Evolutionary conservation across 2,329 filamentous ascomycete species (phyloP), one percentile per base, ranked within the genome.

Genomic region (Sphaerulina vaccinii): DNA sequence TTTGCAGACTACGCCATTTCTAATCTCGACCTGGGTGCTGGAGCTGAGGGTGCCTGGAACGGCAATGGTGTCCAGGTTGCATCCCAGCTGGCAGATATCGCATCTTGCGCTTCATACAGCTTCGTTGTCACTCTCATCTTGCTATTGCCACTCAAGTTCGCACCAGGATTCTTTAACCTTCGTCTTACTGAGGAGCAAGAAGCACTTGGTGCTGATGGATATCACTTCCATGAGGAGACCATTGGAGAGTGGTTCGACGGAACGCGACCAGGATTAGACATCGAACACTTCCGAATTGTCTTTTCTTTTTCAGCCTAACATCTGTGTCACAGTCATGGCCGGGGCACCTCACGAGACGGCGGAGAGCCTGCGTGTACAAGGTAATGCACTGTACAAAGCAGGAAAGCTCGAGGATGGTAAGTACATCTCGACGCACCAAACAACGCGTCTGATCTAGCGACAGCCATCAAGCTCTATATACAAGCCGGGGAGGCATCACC

Each of bases 141-240:
- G 54, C 70, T 82, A 15, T 71, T 74, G 40, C 71, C 76, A 11
- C 66, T 82, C 53, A 81, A 81, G 64, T 79, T 71, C 57, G 77
- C 79, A 24, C 79, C 79, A 0, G 74, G 75, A n/a, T n/a, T n/a
- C 36, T 72, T 82, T 71, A 73, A 77, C 23, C 67, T 82, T 45
- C 72, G 79, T 36, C 78, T 81, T 43, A 73, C 70, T 52, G 78
- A 80, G 53, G 78, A 81, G 62, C 75, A 70, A 2, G 79, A 82
- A 66, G 77, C 79, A 68, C 71, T 76, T 47, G 79, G 80, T 15
- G 63, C 82, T 21, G 79, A 82, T 58, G 58, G 74, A 5, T 74
- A 80, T 33, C 77, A 81, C 61, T 81, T 82, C 66, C 71, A 76
- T 36, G 78, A 81, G 39, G 79, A 81, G 68, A 73, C 79, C 66